Base-by-base conservation (phyloP, 352 stramenopile genomes). In the Pythium rishiriense region DNA sequence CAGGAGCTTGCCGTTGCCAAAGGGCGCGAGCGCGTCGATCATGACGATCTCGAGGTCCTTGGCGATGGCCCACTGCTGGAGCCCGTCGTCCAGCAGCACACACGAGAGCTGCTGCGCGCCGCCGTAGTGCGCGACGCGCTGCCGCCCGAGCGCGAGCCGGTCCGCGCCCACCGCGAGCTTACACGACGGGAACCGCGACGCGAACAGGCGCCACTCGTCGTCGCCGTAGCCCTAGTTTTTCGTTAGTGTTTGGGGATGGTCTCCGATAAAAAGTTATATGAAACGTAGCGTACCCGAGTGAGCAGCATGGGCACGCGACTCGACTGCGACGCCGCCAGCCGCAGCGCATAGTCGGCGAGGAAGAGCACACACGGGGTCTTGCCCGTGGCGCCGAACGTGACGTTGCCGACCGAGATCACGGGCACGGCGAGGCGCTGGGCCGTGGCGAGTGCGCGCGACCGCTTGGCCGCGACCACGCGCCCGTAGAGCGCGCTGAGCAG, bases 11-110 rank as follows among this genome's bases (percentile, higher is more conserved):
- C 80, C 78, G 33, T 91, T 91, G n/a, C 82, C 80, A 46, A 89
- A 83, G 17, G 82, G 78, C 65, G 86, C 75, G 33, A 90, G 62
- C 25, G 76, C 78, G 33, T 91, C 80, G 47, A 91, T 58, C 80
- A 88, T 90, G 24, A 91, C 77, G 55, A 91, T 76, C 53, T 91
- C 80, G 17, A 91, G 45, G 48, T 90, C 76, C 51, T 82, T 87
- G 1, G 58, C 47, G 28, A 91, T 73, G 33, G 64, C 62, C 78
- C 79, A 91, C 69, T 91, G 82, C 72, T 91, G 82, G 37, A 91
- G 55, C 15, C 82, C 82, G 56, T 91, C 82, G 28, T 91, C 82
- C 35, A 91, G 35, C 29, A 91, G 41, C 15, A 87, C 59, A 50
- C 78, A 73, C 21, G 59, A 65, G 6, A 86, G 59, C 66, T 33